Percentiles rank a stretch among this genome's conserved stretches.
Evolutionary conservation across 1,284 basidiomycete genomes (phyloP).

Genomic region (Polyporus tsugae): DNA sequence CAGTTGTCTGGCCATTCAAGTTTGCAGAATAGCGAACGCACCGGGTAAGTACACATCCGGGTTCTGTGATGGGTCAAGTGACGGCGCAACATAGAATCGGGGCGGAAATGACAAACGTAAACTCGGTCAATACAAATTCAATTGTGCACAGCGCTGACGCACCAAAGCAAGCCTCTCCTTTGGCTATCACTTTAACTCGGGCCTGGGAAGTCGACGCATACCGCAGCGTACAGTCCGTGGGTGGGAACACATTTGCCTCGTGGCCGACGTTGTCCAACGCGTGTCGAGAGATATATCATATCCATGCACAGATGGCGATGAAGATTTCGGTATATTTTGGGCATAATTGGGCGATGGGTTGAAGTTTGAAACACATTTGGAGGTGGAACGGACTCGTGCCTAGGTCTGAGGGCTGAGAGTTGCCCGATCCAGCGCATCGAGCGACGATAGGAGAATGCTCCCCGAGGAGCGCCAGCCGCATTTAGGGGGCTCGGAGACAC

Average conservation of each 20-base stretch:
- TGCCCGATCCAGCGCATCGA: conserved; percentile 9
- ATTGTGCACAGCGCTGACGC: background rate
- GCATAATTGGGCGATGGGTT: background rate
- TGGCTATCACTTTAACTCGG: background rate
- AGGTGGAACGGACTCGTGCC: background rate
- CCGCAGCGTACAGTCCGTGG: background rate
- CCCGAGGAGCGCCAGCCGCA: background rate
- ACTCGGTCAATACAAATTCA: background rate
- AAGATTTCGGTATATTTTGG: background rate
- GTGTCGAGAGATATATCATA: background rate
- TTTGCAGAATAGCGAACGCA: background rate
- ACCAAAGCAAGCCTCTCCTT: background rate
- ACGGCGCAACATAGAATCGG: background rate
- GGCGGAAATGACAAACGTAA: conserved; percentile 6
- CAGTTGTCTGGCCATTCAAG: background rate
- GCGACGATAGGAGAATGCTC: background rate
- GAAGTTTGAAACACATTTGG: background rate
- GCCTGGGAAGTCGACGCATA: conserved; percentile 4
- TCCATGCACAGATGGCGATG: background rate
- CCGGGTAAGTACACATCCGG: background rate
- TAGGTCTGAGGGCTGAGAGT: conserved; percentile 6
- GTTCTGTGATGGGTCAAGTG: background rate
- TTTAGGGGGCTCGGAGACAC: conserved; percentile 5
- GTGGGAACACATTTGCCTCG: background rate
- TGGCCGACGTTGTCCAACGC: background rate